Evolutionary conservation across 2,329 filamentous ascomycete species (phyloP).

Genomic region (Aspergillus sp.): DNA sequence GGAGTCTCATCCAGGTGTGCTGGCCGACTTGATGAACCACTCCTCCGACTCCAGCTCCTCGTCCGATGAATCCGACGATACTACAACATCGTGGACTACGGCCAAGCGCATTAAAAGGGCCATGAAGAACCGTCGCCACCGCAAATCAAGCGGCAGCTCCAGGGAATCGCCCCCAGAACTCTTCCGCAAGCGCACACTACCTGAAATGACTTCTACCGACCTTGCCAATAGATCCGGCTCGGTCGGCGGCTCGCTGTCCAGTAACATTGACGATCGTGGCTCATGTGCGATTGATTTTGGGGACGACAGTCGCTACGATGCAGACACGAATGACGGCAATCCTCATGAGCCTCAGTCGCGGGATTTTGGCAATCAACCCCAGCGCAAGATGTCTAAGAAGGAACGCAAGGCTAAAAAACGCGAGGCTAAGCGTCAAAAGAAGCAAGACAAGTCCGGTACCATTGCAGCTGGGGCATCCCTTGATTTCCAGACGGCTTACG

Average conservation of each 20-base stretch:
- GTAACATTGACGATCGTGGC: slow-evolving; percentile 17
- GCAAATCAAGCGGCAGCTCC: slow-evolving; percentile 74
- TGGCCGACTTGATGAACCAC: slow-evolving; percentile 73
- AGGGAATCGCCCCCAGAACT: slow-evolving; percentile 43
- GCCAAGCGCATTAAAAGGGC: slow-evolving; percentile 73
- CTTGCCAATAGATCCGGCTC: slow-evolving; percentile 20
- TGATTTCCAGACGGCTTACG: slow-evolving; percentile 13
- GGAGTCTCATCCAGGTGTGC: slow-evolving; percentile 79
- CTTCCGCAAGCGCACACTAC: slow-evolving; percentile 20
- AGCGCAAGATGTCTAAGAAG: slow-evolving; percentile 13
- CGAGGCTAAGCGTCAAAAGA: slow-evolving; percentile 22
- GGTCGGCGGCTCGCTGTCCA: slow-evolving; percentile 20
- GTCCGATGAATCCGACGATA: slow-evolving; percentile 65
- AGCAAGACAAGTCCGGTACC: slow-evolving; percentile 7
- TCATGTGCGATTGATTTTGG: slow-evolving; percentile 24
- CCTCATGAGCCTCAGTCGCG: slow-evolving; percentile 24
- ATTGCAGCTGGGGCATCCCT: neutral
- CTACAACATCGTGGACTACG: slow-evolving; percentile 67
- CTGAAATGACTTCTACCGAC: slow-evolving; percentile 10
- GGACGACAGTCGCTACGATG: slow-evolving; percentile 28
- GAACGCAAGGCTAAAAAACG: slow-evolving; percentile 17
- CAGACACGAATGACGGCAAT: slow-evolving; percentile 20
- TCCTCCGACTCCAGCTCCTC: slow-evolving; percentile 49
- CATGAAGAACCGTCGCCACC: slow-evolving; percentile 66
- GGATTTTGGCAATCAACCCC: slow-evolving; percentile 26